Evolutionary conservation across 768 basidiomycete genomes (phyloP), one percentile per base, ranked within the genome.

Genomic region (Boletus vermiculosoides): DNA sequence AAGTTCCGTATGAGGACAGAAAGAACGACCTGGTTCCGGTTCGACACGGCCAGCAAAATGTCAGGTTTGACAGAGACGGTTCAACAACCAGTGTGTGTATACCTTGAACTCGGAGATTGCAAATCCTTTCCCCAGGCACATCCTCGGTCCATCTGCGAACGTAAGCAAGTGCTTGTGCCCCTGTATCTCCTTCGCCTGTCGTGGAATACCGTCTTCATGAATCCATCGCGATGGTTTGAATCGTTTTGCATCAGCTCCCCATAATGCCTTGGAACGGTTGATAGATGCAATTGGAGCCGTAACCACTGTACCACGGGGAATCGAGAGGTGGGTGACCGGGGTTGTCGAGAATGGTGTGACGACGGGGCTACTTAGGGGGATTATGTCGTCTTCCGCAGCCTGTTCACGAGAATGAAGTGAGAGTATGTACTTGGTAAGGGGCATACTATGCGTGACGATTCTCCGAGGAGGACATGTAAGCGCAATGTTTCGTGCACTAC

Each of bases 221-320:
- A 87, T 71, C 87, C 87, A 89, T 8, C 87, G 74, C 46, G 83
- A 81, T 0, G 87, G 88, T 25, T 78, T 73, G 66, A 84, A 90
- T 48, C 78, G 76, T 31, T 78, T 76, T 1, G 84, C 79, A 54
- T 84, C 79, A 0, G 76, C 65, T 5, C 88, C 88, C 88, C 88
- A 90, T 23, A 86, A 63, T 1, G 68, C 72, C 55, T 75, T 76
- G 31, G 80, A 79, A 12, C 74, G 70, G 66, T 88, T 87, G 55
- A 83, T 73, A 18, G 71, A 70, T 4, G 68, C 59, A 20, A 85
- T 76, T 1, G 81, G 77, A 1, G 77, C 65, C 15, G 73, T 56
- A n/a, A 88, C 64, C 2, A 68, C 55, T 1, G 80, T 80, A 2
- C 80, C 84, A 54, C 79, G 78, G 8, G 76, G 72, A 36, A 87